Base-by-base conservation (phyloP, 2,329 filamentous ascomycete species). In the Fusarium concolor region DNA sequence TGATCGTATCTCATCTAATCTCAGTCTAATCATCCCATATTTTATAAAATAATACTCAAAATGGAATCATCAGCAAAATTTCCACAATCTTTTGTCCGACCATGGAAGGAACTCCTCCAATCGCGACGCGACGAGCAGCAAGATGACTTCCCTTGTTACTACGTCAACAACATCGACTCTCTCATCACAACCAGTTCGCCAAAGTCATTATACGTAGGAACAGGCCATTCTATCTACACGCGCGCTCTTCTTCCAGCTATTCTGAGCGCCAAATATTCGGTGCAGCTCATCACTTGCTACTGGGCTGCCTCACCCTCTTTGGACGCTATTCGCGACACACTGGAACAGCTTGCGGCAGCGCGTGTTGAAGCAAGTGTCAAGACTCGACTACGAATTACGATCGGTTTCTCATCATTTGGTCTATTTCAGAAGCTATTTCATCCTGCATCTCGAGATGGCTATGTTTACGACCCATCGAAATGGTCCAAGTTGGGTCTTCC, bases 241-340 rank as follows among this genome's bases (percentile, higher is more conserved):
- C 79, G 81, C 38, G 79, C 81, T 5, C 81, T 93, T 9, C 78
- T 90, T 1, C 87, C 90, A 3, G 86, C 88, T 10, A 84, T 94
- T 5, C 79, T 86, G 6, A 75, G 79, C 1, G 89, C 92, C 4
- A 81, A 85, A 35, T 79, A 84, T 46, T 92, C 93, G 71, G 81
- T 94, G 28, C 87, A 94, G 60, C 84, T 96, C 41, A 90, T 94
- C 9, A 95, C 92, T 10, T 95, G 92, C 77, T 96, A 94, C 79
- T 94, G 92, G 92, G 89, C 92, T 0, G 80, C 82, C 0, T 94
- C 92, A 0, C 78, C 83, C 2, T 90, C 88, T 0, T 81, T 90
- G 18, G 79, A 84, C 6, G 83, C 83, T 1, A 80, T 96, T 14
- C 83, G 81, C 38, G 79, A 85, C 6, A 81, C 88, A 1, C 83